Conservation (phyloP, 768 basidiomycete genomes). For the Lactifluus rugatus region DNA sequence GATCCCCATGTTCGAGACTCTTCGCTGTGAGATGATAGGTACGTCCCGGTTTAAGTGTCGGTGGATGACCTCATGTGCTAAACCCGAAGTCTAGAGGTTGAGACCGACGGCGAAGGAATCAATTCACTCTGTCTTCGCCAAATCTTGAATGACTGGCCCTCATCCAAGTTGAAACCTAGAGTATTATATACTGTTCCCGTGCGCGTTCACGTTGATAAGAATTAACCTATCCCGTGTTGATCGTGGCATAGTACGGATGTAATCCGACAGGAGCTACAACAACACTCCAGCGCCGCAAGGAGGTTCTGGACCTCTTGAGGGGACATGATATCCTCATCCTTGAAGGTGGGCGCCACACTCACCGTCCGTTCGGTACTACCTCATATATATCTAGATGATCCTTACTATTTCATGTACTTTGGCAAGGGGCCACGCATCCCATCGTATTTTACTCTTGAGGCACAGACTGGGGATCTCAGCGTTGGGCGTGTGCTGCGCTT, state of each 20-base stretch:
- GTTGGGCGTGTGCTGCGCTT: slow-evolving; percentile 78
- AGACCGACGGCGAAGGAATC: slow-evolving; percentile 68
- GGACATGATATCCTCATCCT: slow-evolving; percentile 74
- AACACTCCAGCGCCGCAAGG: slow-evolving; percentile 54
- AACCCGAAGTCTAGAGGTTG: slow-evolving; percentile 45
- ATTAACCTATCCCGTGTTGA: background rate
- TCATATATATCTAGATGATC: slow-evolving; percentile 47
- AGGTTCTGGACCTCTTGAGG: slow-evolving; percentile 60
- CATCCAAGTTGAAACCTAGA: slow-evolving; percentile 60
- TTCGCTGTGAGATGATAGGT: slow-evolving; percentile 54
- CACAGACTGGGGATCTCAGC: slow-evolving; percentile 39
- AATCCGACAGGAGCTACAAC: slow-evolving; percentile 83
- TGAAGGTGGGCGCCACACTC: slow-evolving; percentile 47
- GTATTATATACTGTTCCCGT: slow-evolving; percentile 76
- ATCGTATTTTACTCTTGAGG: slow-evolving; percentile 77
- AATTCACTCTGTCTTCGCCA: slow-evolving; percentile 46
- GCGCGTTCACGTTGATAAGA: slow-evolving; percentile 8
- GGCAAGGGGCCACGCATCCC: slow-evolving; percentile 52
- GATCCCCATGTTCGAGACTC: slow-evolving; percentile 49
- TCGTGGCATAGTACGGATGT: slow-evolving; percentile 52
- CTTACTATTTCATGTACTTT: slow-evolving; percentile 72
- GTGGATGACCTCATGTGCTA: background rate
- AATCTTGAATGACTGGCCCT: slow-evolving; percentile 68
- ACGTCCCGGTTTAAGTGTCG: slow-evolving; percentile 17
- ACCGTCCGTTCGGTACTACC: background rate